A percentile compares a stretch with the other conserved stretches of the same genome.
Conservation (phyloP, 352 stramenopile genomes). For the Phytopythium delawarense region DNA sequence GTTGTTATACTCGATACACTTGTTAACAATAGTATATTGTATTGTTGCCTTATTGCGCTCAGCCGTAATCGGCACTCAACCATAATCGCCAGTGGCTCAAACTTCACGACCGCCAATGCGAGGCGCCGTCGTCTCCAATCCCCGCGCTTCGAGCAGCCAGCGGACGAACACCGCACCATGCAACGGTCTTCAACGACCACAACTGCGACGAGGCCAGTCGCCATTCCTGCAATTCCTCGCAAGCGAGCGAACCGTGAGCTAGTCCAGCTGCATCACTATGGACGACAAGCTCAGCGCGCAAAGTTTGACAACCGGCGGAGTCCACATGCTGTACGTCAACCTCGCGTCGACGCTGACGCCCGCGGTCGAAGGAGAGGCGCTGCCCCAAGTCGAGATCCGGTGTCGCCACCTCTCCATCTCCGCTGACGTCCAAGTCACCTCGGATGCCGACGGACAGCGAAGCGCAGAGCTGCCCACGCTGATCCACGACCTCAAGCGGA, state of each 20-base stretch:
- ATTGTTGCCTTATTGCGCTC: too few relatives aligned
- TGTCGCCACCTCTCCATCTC: conserved; percentile 25
- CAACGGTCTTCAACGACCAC: not conserved
- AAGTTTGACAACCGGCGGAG: not conserved
- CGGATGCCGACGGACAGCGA: conserved; percentile 12
- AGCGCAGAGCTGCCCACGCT: conserved; percentile 10
- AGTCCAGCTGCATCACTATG: not conserved
- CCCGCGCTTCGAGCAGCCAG: not conserved
- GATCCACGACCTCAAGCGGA: conserved; percentile 6
- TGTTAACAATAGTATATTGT: not conserved
- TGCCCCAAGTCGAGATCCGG: conserved; percentile 28
- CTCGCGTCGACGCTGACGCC: conserved; percentile 13
- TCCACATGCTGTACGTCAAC: conserved; percentile 4
- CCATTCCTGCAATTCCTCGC: not conserved
- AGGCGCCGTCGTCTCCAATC: not conserved
- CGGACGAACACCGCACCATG: not conserved
- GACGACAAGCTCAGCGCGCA: not conserved
- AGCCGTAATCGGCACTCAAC: not conserved
- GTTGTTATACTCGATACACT: not conserved
- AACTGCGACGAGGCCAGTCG: not conserved
- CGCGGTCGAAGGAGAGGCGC: not conserved
- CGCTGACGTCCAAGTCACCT: conserved; percentile 20
- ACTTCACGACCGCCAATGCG: not conserved
- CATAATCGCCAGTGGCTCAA: not conserved
- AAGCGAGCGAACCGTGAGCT: not conserved